Percentiles rank a stretch among this genome's conserved stretches.
These are phyloP conservation scores for Fraxinus nigra DNA, from an alignment of 305 asterid species.

Conservation along the genomic window DNA sequence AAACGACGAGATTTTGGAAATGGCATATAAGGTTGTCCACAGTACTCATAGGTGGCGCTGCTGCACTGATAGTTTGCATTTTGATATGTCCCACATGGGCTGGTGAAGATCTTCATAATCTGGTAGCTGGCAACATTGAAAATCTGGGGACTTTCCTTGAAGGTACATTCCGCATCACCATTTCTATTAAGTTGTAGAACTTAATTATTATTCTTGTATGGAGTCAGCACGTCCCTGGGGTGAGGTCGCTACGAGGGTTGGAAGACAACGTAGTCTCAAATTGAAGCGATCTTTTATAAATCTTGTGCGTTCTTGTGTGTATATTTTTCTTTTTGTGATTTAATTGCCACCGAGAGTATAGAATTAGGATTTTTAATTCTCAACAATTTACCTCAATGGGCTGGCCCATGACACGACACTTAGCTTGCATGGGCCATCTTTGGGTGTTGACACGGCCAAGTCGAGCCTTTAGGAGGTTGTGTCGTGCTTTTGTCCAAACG, in stretches of 20 bases:
- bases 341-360: too few relatives aligned
- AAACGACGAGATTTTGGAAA: slow-evolving; percentile 38
- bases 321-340: too few relatives aligned
- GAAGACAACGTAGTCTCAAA: too few relatives aligned
- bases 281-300: too few relatives aligned
- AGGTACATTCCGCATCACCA: slow-evolving; percentile 17
- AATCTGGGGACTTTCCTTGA: slow-evolving; percentile 39
- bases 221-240: too few relatives aligned
- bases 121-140: slow-evolving; percentile 38
- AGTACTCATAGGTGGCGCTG: slow-evolving; percentile 34
- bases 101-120: slow-evolving; percentile 47
- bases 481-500: neutral
- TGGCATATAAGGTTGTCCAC: slow-evolving; percentile 43
- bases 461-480: neutral
- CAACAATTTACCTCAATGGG: too few relatives aligned
- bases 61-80: slow-evolving; percentile 30
- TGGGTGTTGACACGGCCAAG: neutral
- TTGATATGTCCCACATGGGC: slow-evolving; percentile 48
- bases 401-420: neutral
- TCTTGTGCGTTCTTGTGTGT: too few relatives aligned
- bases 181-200: too few relatives aligned
- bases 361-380: too few relatives aligned
- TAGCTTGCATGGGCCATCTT: neutral
- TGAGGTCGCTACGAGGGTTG: too few relatives aligned
- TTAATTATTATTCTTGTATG: too few relatives aligned